Base-by-base conservation (phyloP, 768 basidiomycete genomes). In the Leccinum aurantiacum region DNA sequence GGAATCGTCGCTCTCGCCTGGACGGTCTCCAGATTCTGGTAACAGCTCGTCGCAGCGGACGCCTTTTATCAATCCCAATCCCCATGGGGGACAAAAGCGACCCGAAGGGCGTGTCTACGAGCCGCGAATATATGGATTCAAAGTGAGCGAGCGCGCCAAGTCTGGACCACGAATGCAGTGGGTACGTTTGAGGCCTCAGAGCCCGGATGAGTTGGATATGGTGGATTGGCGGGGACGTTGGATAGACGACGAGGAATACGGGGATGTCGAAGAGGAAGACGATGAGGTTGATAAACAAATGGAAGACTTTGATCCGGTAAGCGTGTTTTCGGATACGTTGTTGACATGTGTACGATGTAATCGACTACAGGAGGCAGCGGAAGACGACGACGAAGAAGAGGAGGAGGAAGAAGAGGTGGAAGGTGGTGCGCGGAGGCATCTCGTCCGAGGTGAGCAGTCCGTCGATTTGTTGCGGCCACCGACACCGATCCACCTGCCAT, bases 101-200 rank as follows among this genome's bases (percentile, higher is more conserved):
- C 91, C 95, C 3, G 84, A 86, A 29, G 93, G 92, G 5, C 86
- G 88, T 71, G 85, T 98, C 14, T 98, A 99, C 70, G 82, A 87
- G 15, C 92, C 95, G 6, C 84, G 90, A 73, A 96, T 99, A 70
- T 98, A 98, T 67, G 97, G 97, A 0, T 99, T 99, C 82, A 92
- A 90, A 76, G 96, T 99, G 27, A 95, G 90, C 70, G 97, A 99
- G 73, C 81, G 92, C 54, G 94, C 97, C 11, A 91, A 93, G 73
- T 91, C 86, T 67, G 97, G 97, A 5, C 97, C 97, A 14, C 82
- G 97, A 60, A 98, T 99, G 95, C 88, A 89, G 69, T 99, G 97
- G 97, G 74, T 98, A 74, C 82, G 97, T 57, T 73, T 94, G 74
- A 80, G 96, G 60, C 96, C 96, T 33, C 87, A 90, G 72, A 86